phyloP scores from a whole-genome alignment of 2,329 filamentous ascomycete species.

The Graphiopsis chlorocephala region DNA sequence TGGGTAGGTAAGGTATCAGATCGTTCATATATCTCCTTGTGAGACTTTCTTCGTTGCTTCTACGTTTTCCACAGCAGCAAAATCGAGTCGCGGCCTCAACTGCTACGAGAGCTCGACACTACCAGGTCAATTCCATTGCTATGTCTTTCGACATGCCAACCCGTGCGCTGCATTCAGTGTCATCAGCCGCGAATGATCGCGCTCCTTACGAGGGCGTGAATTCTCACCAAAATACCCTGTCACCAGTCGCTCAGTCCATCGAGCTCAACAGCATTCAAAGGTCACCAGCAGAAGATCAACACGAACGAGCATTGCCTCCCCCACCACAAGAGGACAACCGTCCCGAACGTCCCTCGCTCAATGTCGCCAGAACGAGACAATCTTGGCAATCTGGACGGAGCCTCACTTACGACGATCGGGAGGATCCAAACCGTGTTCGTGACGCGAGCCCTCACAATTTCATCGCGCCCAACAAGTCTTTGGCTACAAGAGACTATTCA shows the following conservation, averaged over 20 bases:
- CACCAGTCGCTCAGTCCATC: slow-evolving; percentile 2
- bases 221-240: not conserved
- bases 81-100: not conserved
- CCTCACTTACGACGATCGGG: slow-evolving; percentile 24
- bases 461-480: slow-evolving; percentile 19
- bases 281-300: not conserved
- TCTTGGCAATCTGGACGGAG: slow-evolving; percentile 18
- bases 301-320: not conserved
- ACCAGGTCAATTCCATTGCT: not conserved
- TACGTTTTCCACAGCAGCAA: not conserved
- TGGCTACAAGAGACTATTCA: slow-evolving; percentile 23
- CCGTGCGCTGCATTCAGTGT: not conserved
- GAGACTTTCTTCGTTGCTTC: not conserved
- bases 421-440: slow-evolving; percentile 21
- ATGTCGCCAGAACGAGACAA: not conserved
- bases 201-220: not conserved
- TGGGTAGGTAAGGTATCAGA: not conserved
- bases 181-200: not conserved
- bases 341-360: slow-evolving; percentile 4
- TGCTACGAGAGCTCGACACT: not conserved
- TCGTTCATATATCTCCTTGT: not conserved
- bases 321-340: not conserved
- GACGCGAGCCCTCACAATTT: slow-evolving; percentile 27
- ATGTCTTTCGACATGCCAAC: slow-evolving; percentile 8
- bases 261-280: slow-evolving; percentile 1